Conservation (phyloP, 2,329 filamentous ascomycete genomes). For the Arthrobotrys pseudoclavata region DNA sequence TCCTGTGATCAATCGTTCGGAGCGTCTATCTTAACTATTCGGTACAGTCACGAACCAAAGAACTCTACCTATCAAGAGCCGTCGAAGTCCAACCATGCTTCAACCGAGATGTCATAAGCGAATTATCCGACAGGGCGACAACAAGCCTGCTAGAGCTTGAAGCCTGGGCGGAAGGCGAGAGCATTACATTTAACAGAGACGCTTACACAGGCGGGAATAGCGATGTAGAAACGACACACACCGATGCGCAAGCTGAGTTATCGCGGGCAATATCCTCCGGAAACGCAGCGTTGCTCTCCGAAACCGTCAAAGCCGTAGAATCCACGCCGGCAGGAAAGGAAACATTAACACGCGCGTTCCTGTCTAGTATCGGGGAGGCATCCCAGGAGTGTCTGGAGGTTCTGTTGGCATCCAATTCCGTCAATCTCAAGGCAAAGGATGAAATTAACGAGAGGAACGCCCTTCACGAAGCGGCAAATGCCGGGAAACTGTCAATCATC, state of each 20-base stretch:
- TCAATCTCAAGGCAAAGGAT: constrained; percentile 93
- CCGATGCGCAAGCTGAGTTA: constrained; percentile 86
- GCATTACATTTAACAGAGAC: constrained; percentile 79
- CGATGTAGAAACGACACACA: constrained; percentile 71
- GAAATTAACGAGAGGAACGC: constrained; percentile 98
- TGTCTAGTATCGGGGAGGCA: constrained; percentile 88
- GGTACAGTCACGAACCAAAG: constrained; percentile 87
- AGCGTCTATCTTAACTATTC: constrained; percentile 48
- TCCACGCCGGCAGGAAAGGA: constrained; percentile 76
- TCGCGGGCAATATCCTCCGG: constrained; percentile 88
- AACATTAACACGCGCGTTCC: constrained; percentile 87
- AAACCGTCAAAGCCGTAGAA: constrained; percentile 81
- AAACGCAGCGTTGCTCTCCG: constrained; percentile 81
- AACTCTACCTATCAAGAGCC: constrained; percentile 93
- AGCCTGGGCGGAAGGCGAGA: constrained; percentile 96
- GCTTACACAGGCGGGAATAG: constrained; percentile 68
- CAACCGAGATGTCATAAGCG: constrained; percentile 96
- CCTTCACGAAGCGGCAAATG: constrained; percentile 95
- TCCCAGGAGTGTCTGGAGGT: constrained; percentile 80
- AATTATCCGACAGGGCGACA: constrained; percentile 94
- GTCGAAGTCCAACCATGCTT: constrained; percentile 99
- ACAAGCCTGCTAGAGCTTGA: constrained; percentile 95
- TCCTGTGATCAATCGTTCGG: constrained; percentile 31
- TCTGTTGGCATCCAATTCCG: constrained; percentile 82
- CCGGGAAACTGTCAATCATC: constrained; percentile 84